phyloP scores from a whole-genome alignment of 2,329 filamentous ascomycete genomes.

The Colletotrichum chrysophilum region DNA sequence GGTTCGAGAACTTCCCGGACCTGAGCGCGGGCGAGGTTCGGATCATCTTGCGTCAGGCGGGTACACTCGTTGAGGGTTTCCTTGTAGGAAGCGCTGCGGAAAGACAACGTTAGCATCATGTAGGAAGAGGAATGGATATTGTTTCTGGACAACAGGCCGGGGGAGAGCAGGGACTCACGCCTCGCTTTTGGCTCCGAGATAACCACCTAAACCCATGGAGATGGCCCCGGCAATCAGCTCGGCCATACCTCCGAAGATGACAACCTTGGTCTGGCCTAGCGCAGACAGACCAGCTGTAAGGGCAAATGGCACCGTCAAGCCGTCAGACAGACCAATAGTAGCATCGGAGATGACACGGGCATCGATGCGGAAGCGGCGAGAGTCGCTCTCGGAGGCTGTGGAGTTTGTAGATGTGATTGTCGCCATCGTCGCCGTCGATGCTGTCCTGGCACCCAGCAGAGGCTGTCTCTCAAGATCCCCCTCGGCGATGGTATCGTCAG shows the following conservation, averaged over 20 bases:
- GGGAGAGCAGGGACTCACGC: slow-evolving; percentile 7
- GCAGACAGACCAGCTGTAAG: slow-evolving; percentile 75
- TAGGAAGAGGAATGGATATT: not conserved
- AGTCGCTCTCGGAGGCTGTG: slow-evolving; percentile 1
- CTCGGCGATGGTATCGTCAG: slow-evolving; percentile 20
- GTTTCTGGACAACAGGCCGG: not conserved
- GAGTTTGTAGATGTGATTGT: slow-evolving; percentile 1
- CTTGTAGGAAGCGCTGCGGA: slow-evolving; percentile 20
- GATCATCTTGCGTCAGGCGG: slow-evolving; percentile 47
- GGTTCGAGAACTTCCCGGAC: slow-evolving; percentile 55
- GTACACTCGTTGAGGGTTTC: slow-evolving; percentile 41
- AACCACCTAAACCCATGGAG: slow-evolving; percentile 79
- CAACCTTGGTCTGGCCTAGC: slow-evolving; percentile 68
- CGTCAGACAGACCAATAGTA: slow-evolving; percentile 75
- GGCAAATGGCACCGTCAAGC: slow-evolving; percentile 80
- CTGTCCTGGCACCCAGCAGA: slow-evolving; percentile 10
- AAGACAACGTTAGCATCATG: not conserved
- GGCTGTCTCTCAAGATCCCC: slow-evolving; percentile 23
- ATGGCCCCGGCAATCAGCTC: slow-evolving; percentile 80
- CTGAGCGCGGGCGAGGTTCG: slow-evolving; percentile 43
- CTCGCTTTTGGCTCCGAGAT: slow-evolving; percentile 69
- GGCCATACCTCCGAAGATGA: slow-evolving; percentile 75
- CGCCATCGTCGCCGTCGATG: slow-evolving; percentile 1
- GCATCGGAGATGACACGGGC: slow-evolving; percentile 27
- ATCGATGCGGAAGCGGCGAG: slow-evolving; percentile 20